Evolutionary conservation across 805 yeast species (phyloP).

Genomic region (Ascoidea asiatica): DNA sequence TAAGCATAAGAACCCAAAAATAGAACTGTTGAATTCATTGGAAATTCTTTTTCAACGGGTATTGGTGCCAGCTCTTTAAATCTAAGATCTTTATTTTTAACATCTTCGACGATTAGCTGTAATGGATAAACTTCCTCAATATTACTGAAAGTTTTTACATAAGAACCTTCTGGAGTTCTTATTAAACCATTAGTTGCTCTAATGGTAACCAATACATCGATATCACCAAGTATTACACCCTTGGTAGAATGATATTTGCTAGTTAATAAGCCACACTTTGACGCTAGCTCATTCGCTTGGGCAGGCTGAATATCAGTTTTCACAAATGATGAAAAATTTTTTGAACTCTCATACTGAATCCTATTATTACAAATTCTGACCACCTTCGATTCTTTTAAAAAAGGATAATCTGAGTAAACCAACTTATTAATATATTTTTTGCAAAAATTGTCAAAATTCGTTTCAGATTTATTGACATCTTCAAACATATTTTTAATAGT

Average conservation of each 20-base stretch:
- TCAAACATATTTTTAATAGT: conserved; percentile 32
- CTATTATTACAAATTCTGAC: conserved; percentile 44
- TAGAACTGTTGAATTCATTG: conserved; percentile 54
- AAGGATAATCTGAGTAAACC: conserved; percentile 86
- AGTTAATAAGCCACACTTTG: conserved; percentile 24
- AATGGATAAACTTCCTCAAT: conserved; percentile 52
- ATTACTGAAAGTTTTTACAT: conserved; percentile 52
- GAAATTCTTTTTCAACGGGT: conserved; percentile 75
- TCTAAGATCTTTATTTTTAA: conserved; percentile 62
- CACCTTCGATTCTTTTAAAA: conserved; percentile 66
- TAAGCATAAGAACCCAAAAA: conserved; percentile 80
- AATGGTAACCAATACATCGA: conserved; percentile 55
- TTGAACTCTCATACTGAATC: conserved; percentile 26
- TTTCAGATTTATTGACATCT: conserved; percentile 5
- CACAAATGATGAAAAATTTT: conserved; percentile 9
- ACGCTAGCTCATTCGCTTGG: conserved; percentile 33
- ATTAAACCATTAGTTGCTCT: conserved; percentile 65
- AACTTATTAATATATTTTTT: conserved; percentile 44
- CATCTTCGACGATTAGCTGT: conserved; percentile 66
- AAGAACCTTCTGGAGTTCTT: conserved; percentile 61
- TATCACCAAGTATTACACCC: conserved; percentile 46
- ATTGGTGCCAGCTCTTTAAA: conserved; percentile 57
- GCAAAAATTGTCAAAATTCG: conserved; percentile 49
- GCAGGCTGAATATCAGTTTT: too few species aligned
- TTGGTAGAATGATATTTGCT: conserved; percentile 32